Percentiles rank a stretch among this genome's conserved stretches.
Conservation (phyloP, 805 yeast species). For the Myxozyma vanderwaltii region DNA sequence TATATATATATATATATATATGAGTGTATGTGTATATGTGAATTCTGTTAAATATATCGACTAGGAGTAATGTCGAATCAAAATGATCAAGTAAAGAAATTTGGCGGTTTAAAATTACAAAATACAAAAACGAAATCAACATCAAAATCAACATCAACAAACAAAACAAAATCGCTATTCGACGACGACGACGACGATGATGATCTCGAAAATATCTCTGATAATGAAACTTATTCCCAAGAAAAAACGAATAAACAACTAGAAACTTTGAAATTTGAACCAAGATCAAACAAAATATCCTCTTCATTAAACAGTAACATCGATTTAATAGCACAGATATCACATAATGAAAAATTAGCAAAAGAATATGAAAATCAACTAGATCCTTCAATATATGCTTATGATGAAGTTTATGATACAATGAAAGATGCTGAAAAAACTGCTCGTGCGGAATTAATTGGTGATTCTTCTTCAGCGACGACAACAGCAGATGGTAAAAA, state of each 20-base stretch:
- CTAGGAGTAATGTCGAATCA: too few relatives aligned
- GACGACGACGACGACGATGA: constrained; percentile 10
- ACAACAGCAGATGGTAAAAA: constrained; percentile 21
- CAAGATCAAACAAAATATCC: too few relatives aligned
- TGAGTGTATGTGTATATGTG: too few relatives aligned
- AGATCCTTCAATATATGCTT: constrained; percentile 43
- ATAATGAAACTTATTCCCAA: not conserved
- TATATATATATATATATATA: too few relatives aligned
- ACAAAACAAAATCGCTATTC: not conserved
- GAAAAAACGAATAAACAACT: not conserved
- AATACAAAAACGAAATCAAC: not conserved
- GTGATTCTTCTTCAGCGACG: constrained; percentile 12
- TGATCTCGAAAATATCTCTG: not conserved
- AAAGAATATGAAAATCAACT: not conserved
- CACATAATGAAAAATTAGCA: constrained; percentile 12
- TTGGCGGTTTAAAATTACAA: constrained; percentile 14
- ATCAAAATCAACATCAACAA: not conserved
- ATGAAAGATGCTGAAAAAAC: constrained; percentile 42
- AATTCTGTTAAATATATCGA: too few relatives aligned
- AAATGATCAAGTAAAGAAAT: not conserved
- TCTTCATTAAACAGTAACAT: constrained; percentile 11
- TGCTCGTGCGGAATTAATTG: constrained; percentile 5
- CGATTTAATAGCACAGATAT: constrained; percentile 20
- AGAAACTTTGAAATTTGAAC: not conserved
- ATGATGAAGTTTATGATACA: constrained; percentile 53